A percentile compares a stretch with the other conserved stretches of the same genome.
Conservation (phyloP, 257 asterid genomes). For the Euphrasia confusa region DNA sequence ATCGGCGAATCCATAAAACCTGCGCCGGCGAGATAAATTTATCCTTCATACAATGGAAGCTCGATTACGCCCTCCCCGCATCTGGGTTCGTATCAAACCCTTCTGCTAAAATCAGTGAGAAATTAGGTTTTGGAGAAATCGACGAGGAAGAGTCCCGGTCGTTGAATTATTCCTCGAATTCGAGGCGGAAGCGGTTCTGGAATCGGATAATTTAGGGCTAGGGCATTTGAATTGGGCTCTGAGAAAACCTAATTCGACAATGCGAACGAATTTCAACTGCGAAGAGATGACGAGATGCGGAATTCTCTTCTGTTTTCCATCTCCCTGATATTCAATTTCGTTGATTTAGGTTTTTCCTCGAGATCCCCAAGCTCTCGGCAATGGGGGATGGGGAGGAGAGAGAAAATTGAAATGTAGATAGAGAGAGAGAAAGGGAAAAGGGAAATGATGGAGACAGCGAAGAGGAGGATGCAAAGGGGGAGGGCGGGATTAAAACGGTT, state of each 20-base stretch:
- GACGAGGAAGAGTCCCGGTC: conserved; percentile 2
- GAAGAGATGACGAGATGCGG: conserved; percentile 14
- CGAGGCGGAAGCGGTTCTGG: conserved; percentile 21
- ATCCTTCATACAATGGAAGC: conserved; percentile 25
- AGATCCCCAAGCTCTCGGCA: conserved; percentile 40
- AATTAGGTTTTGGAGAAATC: neutral
- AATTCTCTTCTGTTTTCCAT: conserved; percentile 18
- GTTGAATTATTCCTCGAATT: conserved; percentile 22
- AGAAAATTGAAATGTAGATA: conserved; percentile 1
- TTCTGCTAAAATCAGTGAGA: conserved; percentile 14
- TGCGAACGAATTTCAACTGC: conserved; percentile 22
- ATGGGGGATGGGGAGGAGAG: conserved; percentile 25
- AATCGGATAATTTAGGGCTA: conserved; percentile 27
- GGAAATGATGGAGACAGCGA: conserved; percentile 23
- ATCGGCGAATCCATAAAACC: conserved; percentile 52
- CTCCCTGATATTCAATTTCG: conserved; percentile 14
- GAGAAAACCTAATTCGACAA: conserved; percentile 23
- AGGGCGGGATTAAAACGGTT: conserved; percentile 42
- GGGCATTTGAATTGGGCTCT: conserved; percentile 34
- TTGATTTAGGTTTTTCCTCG: conserved; percentile 15
- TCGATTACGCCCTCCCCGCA: conserved; percentile 36
- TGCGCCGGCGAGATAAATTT: conserved; percentile 13
- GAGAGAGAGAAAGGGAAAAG: conserved; percentile 26
- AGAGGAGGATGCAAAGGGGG: conserved; percentile 27
- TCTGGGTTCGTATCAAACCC: conserved; percentile 34